Evolutionary conservation across 1,139 yeast genomes (phyloP).

Genomic region (Magnusiomyces sp.): DNA sequence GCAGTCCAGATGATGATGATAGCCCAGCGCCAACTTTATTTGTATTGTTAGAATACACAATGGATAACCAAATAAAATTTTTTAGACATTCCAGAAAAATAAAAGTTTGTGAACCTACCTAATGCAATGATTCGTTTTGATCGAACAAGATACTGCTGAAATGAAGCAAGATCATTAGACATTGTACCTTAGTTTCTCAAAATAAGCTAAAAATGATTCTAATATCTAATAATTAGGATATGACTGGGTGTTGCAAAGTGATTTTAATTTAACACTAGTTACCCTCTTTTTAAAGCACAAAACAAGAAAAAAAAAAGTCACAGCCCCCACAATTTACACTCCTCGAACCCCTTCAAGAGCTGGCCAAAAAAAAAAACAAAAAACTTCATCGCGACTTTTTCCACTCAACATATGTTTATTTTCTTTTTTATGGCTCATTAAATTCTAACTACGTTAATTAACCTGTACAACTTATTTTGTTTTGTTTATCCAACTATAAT

Average conservation of each 20-base stretch:
- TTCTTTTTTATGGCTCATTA: too few relatives aligned
- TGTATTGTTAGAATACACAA: background rate
- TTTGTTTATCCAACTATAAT: too few relatives aligned
- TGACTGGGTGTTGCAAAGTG: background rate
- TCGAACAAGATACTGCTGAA: slow-evolving; percentile 46
- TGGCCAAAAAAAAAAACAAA: too few relatives aligned
- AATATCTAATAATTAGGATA: background rate
- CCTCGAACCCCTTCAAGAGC: too few relatives aligned
- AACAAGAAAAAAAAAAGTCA: background rate
- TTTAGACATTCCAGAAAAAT: background rate
- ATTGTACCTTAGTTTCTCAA: background rate
- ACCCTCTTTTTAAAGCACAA: background rate
- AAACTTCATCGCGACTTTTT: too few relatives aligned
- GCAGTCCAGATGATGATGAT: slow-evolving; percentile 67
- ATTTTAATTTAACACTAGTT: background rate
- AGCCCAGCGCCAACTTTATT: slow-evolving; percentile 68
- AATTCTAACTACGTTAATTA: too few relatives aligned
- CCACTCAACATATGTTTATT: too few relatives aligned
- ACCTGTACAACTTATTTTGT: too few relatives aligned
- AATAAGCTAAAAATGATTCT: background rate
- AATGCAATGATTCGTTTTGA: slow-evolving; percentile 59
- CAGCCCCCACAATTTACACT: too few relatives aligned
- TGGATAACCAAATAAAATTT: background rate
- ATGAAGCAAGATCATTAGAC: slow-evolving; percentile 35
- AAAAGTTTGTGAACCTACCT: slow-evolving; percentile 17